phyloP scores from a whole-genome alignment of 768 basidiomycete species.

The Saitozyma sp. region DNA sequence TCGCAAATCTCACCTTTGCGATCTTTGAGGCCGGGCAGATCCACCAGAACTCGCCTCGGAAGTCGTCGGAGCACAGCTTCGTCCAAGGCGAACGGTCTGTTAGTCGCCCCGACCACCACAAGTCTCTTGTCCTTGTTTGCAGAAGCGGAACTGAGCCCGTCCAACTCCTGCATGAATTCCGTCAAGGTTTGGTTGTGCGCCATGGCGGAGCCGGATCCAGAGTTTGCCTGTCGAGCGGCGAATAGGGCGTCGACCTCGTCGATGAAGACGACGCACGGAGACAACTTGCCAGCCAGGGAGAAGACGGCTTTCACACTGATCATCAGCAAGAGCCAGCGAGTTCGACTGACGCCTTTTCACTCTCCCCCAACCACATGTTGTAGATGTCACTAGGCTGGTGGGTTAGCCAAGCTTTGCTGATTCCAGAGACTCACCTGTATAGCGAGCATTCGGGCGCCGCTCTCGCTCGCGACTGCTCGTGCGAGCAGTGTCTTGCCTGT shows the following conservation, averaged over 20 bases:
- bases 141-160: conserved; percentile 66
- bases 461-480: conserved; percentile 86
- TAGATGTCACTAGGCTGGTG: conserved; percentile 82
- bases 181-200: conserved; percentile 68
- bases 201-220: conserved; percentile 59
- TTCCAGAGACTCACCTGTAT: conserved; percentile 52
- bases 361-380: conserved; percentile 65
- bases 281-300: conserved; percentile 75
- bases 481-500: conserved; percentile 89
- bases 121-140: conserved; percentile 75
- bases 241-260: conserved; percentile 94
- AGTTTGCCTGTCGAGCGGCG: conserved; percentile 75
- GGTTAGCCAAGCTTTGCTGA: not conserved
- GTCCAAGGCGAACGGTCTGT: conserved; percentile 58
- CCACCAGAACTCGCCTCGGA: conserved; percentile 80
- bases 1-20: conserved; percentile 65
- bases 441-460: conserved; percentile 87
- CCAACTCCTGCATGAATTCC: conserved; percentile 70
- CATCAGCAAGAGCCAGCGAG: conserved; percentile 24
- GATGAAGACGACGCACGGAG: conserved; percentile 90
- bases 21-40: conserved; percentile 82
- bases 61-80: conserved; percentile 88
- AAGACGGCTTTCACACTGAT: conserved; percentile 74
- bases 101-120: conserved; percentile 91
- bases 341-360: conserved; percentile 38